Base-by-base conservation (phyloP, 495 filamentous ascomycete species). In the Poronia punctata region DNA sequence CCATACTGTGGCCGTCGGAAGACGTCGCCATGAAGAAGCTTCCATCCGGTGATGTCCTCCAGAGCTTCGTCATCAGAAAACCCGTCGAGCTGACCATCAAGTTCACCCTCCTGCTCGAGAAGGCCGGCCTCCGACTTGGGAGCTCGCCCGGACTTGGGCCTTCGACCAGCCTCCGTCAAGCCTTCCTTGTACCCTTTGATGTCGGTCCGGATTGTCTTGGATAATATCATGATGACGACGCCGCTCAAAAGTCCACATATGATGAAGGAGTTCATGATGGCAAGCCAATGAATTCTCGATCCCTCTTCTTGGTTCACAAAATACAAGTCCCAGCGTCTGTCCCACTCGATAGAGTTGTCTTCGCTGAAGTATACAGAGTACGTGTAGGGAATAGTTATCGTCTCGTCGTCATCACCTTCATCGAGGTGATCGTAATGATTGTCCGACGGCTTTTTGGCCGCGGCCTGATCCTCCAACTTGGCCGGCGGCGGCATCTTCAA, bases 291-390 rank as follows among this genome's bases (percentile, higher is more conserved):
- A 19, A 93, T 84, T 53, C 79, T 81, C 20, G 79, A 82, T 30
- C 85, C 83, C 38, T 89, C 86, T 40, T 87, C 84, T 56, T 90
- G 85, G 56, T 94, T 89, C 38, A 84, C 86, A 61, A 96, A 95
- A 53, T 95, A 96, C 19, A 93, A 65, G 50, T 95, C 87, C 89
- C 89, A 96, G 32, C 89, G 78, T 45, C 80, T 84, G 31, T 71
- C 70, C 89, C 89, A 96, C 41, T 93, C 87, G 39, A 95, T 70
- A 28, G 71, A 75, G 14, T 79, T 73, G 38, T 95, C 88, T 58
- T 95, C 86, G 35, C 86, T 78, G 62, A 88, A 96, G 62, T 90
- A 94, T 7, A 96, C 84, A 17, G 88, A 90, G 60, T 95, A 96
- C 3, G 86, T 86, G 61, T 92, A 94, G 0, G 89, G 87, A 39